Evolutionary conservation across 257 asterid species (phyloP).

Genomic region (Thymus mandschuricus): DNA sequence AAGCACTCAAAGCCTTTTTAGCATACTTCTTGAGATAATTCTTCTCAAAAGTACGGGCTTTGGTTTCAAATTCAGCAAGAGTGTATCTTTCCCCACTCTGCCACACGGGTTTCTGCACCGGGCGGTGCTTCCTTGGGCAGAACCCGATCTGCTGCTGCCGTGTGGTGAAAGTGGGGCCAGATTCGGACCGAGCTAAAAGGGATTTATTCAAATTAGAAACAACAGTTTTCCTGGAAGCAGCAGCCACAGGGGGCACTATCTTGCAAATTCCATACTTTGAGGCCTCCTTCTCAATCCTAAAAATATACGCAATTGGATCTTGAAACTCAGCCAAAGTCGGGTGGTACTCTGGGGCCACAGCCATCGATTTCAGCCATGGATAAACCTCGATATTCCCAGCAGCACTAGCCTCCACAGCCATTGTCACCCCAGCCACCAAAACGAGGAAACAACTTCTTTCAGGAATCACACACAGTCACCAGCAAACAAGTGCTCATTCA

Average conservation of each 20-base stretch:
- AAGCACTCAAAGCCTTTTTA: constrained; percentile 54
- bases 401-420: constrained; percentile 70
- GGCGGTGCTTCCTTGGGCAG: constrained; percentile 90
- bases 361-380: constrained; percentile 92
- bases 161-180: constrained; percentile 82
- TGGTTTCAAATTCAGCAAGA: constrained; percentile 69
- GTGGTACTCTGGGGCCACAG: constrained; percentile 94
- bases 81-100: constrained; percentile 90
- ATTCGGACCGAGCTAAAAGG: constrained; percentile 65
- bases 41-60: constrained; percentile 84
- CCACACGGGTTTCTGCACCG: constrained; percentile 98
- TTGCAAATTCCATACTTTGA: constrained; percentile 93
- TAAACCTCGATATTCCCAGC: constrained; percentile 68
- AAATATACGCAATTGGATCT: constrained; percentile 99
- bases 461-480: constrained; percentile 31
- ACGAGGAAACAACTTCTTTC: neutral
- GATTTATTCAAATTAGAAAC: constrained; percentile 76
- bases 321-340: constrained; percentile 90
- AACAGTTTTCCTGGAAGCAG: constrained; percentile 63
- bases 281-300: constrained; percentile 95
- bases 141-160: constrained; percentile 99
- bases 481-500: constrained; percentile 12
- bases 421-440: constrained; percentile 33
- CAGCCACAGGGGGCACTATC: constrained; percentile 87
- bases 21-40: constrained; percentile 61